Percentiles rank a stretch among this genome's conserved stretches.
phyloP scores from a whole-genome alignment of 257 asterid species.

The Solanum ahanhuiri region DNA sequence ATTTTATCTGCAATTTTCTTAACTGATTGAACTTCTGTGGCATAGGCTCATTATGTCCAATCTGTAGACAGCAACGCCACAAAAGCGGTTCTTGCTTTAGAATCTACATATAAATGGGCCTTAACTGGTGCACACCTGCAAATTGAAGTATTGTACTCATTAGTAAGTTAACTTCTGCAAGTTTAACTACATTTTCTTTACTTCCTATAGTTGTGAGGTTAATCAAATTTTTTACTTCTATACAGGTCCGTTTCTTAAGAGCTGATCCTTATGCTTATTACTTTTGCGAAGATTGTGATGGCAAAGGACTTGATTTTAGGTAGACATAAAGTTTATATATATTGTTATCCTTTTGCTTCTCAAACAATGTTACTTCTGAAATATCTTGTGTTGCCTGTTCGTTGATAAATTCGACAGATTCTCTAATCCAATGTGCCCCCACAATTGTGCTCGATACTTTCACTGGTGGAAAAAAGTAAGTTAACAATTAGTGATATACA shows the following conservation, averaged over 20 bases:
- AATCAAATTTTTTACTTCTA: background rate
- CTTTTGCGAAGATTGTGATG: background rate
- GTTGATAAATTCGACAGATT: background rate
- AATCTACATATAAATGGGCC: too few relatives aligned
- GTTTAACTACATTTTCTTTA: background rate
- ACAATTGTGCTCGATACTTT: background rate
- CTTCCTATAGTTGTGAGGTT: background rate
- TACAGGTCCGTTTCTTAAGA: background rate
- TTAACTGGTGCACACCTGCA: background rate
- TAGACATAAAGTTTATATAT: background rate
- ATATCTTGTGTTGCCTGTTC: background rate
- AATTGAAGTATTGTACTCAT: background rate
- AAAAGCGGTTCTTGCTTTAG: too few relatives aligned
- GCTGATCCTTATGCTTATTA: background rate
- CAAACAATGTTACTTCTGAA: background rate
- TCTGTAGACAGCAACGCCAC: too few relatives aligned
- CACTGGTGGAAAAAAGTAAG: background rate
- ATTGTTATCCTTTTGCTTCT: background rate
- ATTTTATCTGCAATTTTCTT: too few relatives aligned
- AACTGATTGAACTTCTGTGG: too few relatives aligned
- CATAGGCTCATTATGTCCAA: too few relatives aligned
- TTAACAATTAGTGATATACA: background rate
- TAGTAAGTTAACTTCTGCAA: background rate
- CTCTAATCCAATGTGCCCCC: background rate
- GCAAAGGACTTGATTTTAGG: background rate